These are phyloP conservation scores for Stachybotrys chartarum DNA, from an alignment of 2,329 filamentous ascomycete genomes.

Conservation along the genomic window DNA sequence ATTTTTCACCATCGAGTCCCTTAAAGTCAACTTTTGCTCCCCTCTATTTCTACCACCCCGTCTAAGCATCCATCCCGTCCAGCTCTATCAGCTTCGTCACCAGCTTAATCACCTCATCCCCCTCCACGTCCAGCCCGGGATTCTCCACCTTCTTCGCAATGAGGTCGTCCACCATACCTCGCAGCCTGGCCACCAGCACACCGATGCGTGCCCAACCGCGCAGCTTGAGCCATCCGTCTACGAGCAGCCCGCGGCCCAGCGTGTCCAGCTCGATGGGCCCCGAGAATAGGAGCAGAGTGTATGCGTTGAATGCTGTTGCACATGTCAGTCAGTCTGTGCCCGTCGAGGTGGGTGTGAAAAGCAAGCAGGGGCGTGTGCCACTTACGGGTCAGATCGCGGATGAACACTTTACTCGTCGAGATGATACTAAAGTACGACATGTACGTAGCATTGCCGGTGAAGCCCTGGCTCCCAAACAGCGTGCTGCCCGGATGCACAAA, in stretches of 20 bases:
- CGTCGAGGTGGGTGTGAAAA: too few relatives aligned
- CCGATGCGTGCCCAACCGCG: conserved; percentile 93
- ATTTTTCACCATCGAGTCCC: too few relatives aligned
- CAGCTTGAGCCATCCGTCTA: conserved; percentile 84
- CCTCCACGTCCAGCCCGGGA: conserved; percentile 51
- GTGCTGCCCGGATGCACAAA: conserved; percentile 90
- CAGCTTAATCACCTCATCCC: conserved; percentile 64
- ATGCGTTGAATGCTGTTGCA: conserved; percentile 78
- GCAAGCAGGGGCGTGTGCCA: conserved; percentile 13
- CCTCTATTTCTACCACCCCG: neutral
- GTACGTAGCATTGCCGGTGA: conserved; percentile 68
- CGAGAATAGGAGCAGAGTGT: conserved; percentile 80
- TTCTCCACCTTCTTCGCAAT: conserved; percentile 76
- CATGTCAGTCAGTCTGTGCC: conserved; percentile 3
- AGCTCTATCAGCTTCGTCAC: conserved; percentile 80
- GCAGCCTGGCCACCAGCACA: conserved; percentile 74
- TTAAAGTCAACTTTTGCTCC: too few relatives aligned
- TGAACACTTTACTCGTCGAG: conserved; percentile 84
- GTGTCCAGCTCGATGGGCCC: conserved; percentile 83
- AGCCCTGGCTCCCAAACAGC: conserved; percentile 75
- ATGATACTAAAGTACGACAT: conserved; percentile 90
- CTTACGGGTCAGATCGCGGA: conserved; percentile 82
- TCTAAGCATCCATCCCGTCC: conserved; percentile 70
- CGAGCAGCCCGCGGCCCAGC: conserved; percentile 74
- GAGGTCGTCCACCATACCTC: conserved; percentile 80